A percentile compares a stretch with the other conserved stretches of the same genome.
phyloP scores from a whole-genome alignment of 352 stramenopile species.

The Phytophthora fragariae region DNA sequence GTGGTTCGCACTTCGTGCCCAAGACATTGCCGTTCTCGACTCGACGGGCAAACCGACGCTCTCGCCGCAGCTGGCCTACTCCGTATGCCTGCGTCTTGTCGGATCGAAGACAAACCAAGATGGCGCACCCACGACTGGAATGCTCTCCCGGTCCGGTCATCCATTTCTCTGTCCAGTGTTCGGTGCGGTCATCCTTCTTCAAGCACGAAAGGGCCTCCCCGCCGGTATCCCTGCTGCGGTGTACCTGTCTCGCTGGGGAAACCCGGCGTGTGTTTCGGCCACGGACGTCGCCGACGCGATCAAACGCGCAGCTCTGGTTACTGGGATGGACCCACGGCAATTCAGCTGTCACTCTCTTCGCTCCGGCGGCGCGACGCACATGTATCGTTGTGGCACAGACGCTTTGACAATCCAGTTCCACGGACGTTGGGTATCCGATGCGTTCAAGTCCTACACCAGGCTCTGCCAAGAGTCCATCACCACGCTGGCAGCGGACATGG shows the following conservation, averaged over 20 bases:
- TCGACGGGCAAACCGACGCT: not conserved
- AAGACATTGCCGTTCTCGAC: slow-evolving; percentile 1
- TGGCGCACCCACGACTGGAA: not conserved
- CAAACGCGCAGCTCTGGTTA: no score
- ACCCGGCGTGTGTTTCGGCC: not conserved
- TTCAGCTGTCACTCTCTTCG: no score
- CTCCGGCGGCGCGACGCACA: no score
- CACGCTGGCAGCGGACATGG: no score
- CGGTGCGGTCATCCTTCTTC: not conserved
- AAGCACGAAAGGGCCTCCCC: not conserved
- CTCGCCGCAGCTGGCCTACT: not conserved
- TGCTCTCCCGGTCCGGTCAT: slow-evolving; percentile 10
- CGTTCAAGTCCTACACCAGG: slow-evolving; percentile 20
- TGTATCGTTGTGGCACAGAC: no score
- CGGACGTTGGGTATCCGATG: not conserved
- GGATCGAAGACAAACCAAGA: slow-evolving; percentile 10
- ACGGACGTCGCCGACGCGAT: no score
- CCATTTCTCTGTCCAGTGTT: slow-evolving; percentile 17
- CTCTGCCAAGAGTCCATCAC: not conserved
- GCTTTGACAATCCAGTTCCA: no score
- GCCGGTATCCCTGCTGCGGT: slow-evolving; percentile 1
- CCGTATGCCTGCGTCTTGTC: slow-evolving; percentile 10
- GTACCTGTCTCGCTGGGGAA: not conserved
- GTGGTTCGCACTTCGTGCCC: slow-evolving; percentile 11
- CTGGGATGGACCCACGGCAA: no score